phyloP scores from a whole-genome alignment of 257 asterid genomes.

The Prunella vulgaris region DNA sequence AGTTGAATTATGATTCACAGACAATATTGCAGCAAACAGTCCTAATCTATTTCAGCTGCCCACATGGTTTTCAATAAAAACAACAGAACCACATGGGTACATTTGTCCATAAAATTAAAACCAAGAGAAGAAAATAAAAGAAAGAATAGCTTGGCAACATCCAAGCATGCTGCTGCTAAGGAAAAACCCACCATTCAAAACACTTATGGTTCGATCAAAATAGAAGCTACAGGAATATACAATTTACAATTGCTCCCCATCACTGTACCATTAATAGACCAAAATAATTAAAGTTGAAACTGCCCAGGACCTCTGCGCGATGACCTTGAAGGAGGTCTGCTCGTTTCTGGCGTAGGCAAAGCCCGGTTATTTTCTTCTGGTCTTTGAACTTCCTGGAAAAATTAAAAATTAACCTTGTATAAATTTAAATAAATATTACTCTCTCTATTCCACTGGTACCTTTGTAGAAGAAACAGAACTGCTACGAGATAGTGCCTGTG shows the following conservation, averaged over 20 bases:
- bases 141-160: slow-evolving; percentile 44
- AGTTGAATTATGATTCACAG: slow-evolving; percentile 19
- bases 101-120: slow-evolving; percentile 13
- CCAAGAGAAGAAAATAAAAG: slow-evolving; percentile 4
- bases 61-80: slow-evolving; percentile 60
- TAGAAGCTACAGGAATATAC: slow-evolving; percentile 59
- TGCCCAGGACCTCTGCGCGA: slow-evolving; percentile 66
- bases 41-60: slow-evolving; percentile 29
- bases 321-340: slow-evolving; percentile 62
- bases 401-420: not conserved
- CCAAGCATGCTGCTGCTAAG: slow-evolving; percentile 25
- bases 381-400: slow-evolving; percentile 60
- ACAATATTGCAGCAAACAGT: slow-evolving; percentile 28
- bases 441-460: no score
- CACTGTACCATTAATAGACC: slow-evolving; percentile 25
- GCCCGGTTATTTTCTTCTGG: slow-evolving; percentile 56
- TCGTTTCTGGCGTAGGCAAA: slow-evolving; percentile 35
- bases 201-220: slow-evolving; percentile 37
- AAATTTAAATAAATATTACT: no score
- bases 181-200: slow-evolving; percentile 30
- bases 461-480: slow-evolving; percentile 46
- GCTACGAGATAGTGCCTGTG: slow-evolving; percentile 43
- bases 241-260: slow-evolving; percentile 48
- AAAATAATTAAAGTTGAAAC: slow-evolving; percentile 40
- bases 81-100: slow-evolving; percentile 56